Evolutionary conservation across 345 rosid genomes (phyloP), one percentile per base, ranked within the genome.

Genomic region (Arabidopsis arenosa): DNA sequence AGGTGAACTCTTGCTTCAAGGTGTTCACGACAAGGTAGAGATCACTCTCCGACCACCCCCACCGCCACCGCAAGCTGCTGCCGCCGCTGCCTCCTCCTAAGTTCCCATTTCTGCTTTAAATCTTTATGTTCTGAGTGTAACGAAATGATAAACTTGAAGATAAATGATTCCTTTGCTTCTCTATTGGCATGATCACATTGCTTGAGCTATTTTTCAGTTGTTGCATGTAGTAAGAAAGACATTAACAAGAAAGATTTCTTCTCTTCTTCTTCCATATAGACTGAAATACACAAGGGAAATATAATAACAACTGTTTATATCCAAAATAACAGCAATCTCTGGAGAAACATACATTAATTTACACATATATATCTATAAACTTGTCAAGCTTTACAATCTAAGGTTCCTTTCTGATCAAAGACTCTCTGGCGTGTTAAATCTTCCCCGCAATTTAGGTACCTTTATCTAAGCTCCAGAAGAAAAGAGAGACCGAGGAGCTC

Each of bases 21-120:
- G 99, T 11, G 97, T 95, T 71, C 97, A 95, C 56, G 97, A 95
- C 77, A 89, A 88, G 51, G 99, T 89, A 6, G 95, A 89, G 74
- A 92, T 92, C 74, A 80, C 63, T 28, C 91, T 92, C 69, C 90
- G 89, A 77, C 86, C 97, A 53, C 8, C 80, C 6, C 75, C 81
- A 51, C 49, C 75, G 3, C 80, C 87, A 52, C 66, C 79, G 5
- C 47, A 71, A 36, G 28, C 71, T 43, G 59, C 52, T 5, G 64
- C 65, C 6, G 65, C 75, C 15, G 41, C 62, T 6, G 60, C 69
- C 36, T 57, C 80, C 54, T 66, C 76, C 44, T 75, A 48, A 74
- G 12, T 18, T 59, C 44, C n/a, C 32, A 2, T 17, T 54, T 28
- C 7, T 55, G 1, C 26, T 37, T 36, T 51, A 0, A 36, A 59